Conservation (phyloP, 768 basidiomycete genomes). For the Hygrophorus russula region DNA sequence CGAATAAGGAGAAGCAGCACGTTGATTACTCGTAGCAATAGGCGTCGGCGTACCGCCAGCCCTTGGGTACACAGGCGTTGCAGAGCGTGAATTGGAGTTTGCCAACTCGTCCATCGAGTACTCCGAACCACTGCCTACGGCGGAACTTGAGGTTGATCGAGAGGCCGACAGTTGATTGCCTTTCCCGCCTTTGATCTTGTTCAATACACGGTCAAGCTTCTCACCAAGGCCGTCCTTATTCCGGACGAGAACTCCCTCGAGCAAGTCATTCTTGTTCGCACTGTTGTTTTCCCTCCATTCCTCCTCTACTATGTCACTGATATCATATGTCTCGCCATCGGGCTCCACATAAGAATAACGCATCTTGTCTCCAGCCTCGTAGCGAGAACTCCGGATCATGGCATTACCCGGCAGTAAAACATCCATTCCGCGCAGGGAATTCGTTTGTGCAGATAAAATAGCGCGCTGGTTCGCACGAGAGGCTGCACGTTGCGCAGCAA, state of each 20-base stretch:
- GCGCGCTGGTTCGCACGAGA: conserved; percentile 81
- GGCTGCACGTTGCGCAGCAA: conserved; percentile 84
- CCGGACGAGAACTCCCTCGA: conserved; percentile 47
- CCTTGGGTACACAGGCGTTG: conserved; percentile 29
- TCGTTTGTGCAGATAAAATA: conserved; percentile 69
- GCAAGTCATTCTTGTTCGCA: conserved; percentile 42
- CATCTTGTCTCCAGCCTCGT: conserved; percentile 58
- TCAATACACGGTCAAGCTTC: conserved; percentile 63
- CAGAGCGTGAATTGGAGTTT: conserved; percentile 25
- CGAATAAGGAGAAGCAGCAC: conserved; percentile 10
- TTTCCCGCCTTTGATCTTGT: conserved; percentile 61
- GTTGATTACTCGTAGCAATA: conserved; percentile 1
- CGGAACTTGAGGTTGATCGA: conserved; percentile 5
- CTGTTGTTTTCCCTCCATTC: conserved; percentile 56
- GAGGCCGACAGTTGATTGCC: conserved; percentile 9
- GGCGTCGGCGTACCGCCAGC: conserved; percentile 21
- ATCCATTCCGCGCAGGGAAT: conserved; percentile 81
- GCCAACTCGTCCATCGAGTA: conserved; percentile 42
- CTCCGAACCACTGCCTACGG: conserved; percentile 26
- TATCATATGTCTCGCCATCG: conserved; percentile 87
- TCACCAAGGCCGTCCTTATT: conserved; percentile 53
- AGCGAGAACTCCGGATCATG: conserved; percentile 74
- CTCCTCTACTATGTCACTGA: conserved; percentile 86
- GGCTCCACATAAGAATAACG: conserved; percentile 91
- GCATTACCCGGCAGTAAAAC: conserved; percentile 78